Base-by-base conservation (phyloP, 73 alveolate genomes). In the Uronychia setigera region DNA sequence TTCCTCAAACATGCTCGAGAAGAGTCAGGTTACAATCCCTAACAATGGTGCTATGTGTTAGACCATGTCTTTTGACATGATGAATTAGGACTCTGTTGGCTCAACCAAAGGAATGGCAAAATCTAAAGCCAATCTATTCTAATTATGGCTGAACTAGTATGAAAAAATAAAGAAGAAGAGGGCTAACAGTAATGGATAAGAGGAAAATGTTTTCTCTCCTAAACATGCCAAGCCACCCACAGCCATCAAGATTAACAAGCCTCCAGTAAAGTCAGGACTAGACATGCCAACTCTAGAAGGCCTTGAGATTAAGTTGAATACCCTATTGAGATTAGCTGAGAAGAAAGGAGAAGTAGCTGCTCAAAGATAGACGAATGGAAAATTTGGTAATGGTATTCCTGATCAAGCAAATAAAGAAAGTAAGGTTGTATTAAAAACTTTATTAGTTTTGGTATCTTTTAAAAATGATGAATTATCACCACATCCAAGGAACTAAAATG, bases 141-240 rank as follows among this genome's bases (percentile, higher is more conserved):
- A 46, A 46, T 11, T 46, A 19, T 46, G 67, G 67, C 67, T 46
- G n/a, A 46, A 46, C 67, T 46, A 46, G 67, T 46, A 46, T 46
- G 67, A 46, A 46, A 46, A 46, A 19, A 46, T 46, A 5, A 46
- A 46, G 67, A 46, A 46, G 67, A 46, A 46, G 19, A 5, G 67
- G 67, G 5, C 67, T 46, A 11, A 5, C 67, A 46, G 67, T 19
- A 46, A 46, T 19, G 67, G 67, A 19, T 5, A 5, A 46, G 67
- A 46, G 5, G 67, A 46, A 46, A 46, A 46, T 46, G 19, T 46
- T 5, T 19, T 46, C 19, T 46, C 67, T 19, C 67, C 67, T 46
- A 46, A 46, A 46, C 67, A 46, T 5, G 67, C 67, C 67, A 46
- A 46, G 67, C 67, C 67, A 11, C 67, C 67, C n/a, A 46, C 67